Evolutionary conservation across 495 filamentous ascomycete genomes (phyloP).

Genomic region (Recurvomyces mirabilis): DNA sequence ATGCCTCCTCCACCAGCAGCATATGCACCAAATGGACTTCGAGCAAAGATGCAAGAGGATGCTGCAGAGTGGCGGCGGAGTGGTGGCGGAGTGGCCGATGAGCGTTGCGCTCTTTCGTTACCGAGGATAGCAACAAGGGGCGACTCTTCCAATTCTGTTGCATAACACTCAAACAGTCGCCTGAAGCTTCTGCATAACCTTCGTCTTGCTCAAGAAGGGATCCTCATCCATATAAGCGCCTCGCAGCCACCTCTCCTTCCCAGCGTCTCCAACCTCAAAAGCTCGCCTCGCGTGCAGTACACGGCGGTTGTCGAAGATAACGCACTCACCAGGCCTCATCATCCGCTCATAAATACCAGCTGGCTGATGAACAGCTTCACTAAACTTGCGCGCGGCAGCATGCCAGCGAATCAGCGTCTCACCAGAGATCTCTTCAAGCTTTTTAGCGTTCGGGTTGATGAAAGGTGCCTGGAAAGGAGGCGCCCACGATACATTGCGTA

Average conservation of each 20-base stretch:
- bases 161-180: too few relatives aligned
- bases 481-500: slow-evolving; percentile 16
- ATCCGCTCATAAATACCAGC: slow-evolving; percentile 53
- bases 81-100: too few relatives aligned
- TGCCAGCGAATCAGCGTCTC: slow-evolving; percentile 11
- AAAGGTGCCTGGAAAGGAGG: slow-evolving; percentile 26
- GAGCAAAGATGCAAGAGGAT: too few relatives aligned
- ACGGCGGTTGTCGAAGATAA: slow-evolving; percentile 74
- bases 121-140: too few relatives aligned
- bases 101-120: too few relatives aligned
- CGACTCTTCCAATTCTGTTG: too few relatives aligned
- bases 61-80: too few relatives aligned
- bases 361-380: slow-evolving; percentile 35
- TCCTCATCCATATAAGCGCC: slow-evolving; percentile 74
- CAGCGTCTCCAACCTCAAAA: slow-evolving; percentile 45
- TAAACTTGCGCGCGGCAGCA: slow-evolving; percentile 36
- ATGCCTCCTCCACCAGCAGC: too few relatives aligned
- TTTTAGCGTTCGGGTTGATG: not conserved
- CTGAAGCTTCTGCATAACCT: slow-evolving; percentile 29
- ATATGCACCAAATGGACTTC: too few relatives aligned
- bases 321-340: slow-evolving; percentile 67
- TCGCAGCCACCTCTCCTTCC: slow-evolving; percentile 65
- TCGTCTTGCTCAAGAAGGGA: slow-evolving; percentile 44
- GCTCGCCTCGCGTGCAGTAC: slow-evolving; percentile 64
- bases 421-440: not conserved